phyloP scores from a whole-genome alignment of 2,329 filamentous ascomycete genomes.

The Tolypocladium sp. region DNA sequence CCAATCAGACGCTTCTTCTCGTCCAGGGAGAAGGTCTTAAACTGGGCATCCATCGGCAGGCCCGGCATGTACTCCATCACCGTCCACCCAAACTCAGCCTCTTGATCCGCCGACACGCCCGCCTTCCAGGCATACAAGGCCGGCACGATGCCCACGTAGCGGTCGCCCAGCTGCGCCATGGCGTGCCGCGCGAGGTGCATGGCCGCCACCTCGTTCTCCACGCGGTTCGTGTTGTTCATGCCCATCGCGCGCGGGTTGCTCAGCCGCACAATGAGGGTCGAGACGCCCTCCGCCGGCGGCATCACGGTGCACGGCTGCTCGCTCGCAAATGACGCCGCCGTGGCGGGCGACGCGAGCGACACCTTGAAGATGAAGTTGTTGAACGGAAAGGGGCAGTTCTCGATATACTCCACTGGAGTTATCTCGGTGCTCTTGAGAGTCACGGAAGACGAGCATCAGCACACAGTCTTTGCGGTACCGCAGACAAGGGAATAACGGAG shows the following conservation, averaged over 20 bases:
- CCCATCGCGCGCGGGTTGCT: slow-evolving; percentile 5
- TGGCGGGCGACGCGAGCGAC: slow-evolving; percentile 1
- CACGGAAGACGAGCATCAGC: neutral
- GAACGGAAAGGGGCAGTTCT: slow-evolving; percentile 1
- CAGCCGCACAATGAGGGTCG: slow-evolving; percentile 6
- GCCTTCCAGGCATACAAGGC: slow-evolving; percentile 12
- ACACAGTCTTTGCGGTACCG: neutral
- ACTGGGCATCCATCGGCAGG: neutral
- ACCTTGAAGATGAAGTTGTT: slow-evolving; percentile 13
- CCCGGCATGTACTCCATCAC: slow-evolving; percentile 15
- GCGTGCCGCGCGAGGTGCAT: slow-evolving; percentile 11
- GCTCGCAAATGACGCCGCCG: neutral
- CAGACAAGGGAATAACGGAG: neutral
- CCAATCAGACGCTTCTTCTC: neutral
- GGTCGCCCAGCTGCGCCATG: neutral
- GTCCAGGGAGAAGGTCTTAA: neutral
- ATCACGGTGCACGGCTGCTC: neutral
- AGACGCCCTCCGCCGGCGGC: neutral
- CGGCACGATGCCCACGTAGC: neutral
- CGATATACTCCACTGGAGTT: neutral
- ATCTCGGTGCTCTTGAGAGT: neutral
- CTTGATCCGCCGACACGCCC: neutral
- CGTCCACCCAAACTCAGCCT: slow-evolving; percentile 11
- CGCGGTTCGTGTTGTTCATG: slow-evolving; percentile 8
- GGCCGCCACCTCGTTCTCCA: slow-evolving; percentile 18